phyloP scores from a whole-genome alignment of 495 filamentous ascomycete species.

The Endocarpon pusillum region DNA sequence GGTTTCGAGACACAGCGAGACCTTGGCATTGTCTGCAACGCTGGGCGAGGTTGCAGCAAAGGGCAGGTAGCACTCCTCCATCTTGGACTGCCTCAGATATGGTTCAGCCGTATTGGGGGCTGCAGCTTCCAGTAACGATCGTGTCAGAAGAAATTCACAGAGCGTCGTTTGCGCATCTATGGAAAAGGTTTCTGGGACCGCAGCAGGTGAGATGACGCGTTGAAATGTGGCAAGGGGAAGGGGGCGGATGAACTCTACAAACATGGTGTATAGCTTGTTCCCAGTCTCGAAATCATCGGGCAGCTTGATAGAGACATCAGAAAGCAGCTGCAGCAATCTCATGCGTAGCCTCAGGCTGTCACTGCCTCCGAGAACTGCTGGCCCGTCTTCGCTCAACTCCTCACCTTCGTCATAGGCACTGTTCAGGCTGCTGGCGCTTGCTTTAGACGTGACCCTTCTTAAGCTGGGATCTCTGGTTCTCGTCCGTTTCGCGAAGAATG shows the following conservation, averaged over 20 bases:
- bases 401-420: neutral
- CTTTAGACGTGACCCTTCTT: constrained; percentile 14
- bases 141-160: constrained; percentile 43
- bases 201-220: constrained; percentile 42
- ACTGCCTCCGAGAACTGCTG: constrained; percentile 27
- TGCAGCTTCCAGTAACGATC: constrained; percentile 40
- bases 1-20: constrained; percentile 59
- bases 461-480: constrained; percentile 22
- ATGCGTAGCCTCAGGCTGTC: constrained; percentile 45
- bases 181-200: constrained; percentile 28
- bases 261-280: constrained; percentile 47
- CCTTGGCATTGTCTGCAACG: constrained; percentile 59
- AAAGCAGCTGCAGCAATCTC: constrained; percentile 40
- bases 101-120: constrained; percentile 31
- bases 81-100: constrained; percentile 35
- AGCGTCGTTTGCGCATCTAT: constrained; percentile 38
- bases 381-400: constrained; percentile 2
- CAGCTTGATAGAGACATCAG: constrained; percentile 26
- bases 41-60: constrained; percentile 46
- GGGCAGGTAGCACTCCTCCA: constrained; percentile 56
- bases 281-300: constrained; percentile 29
- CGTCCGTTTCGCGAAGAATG: constrained; percentile 1
- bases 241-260: constrained; percentile 43
- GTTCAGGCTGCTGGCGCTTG: constrained; percentile 1
- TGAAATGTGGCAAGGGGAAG: constrained; percentile 57